These are phyloP conservation scores for Ogataea thermomethanolica DNA, from an alignment of 805 yeast species.

Conservation along the genomic window DNA sequence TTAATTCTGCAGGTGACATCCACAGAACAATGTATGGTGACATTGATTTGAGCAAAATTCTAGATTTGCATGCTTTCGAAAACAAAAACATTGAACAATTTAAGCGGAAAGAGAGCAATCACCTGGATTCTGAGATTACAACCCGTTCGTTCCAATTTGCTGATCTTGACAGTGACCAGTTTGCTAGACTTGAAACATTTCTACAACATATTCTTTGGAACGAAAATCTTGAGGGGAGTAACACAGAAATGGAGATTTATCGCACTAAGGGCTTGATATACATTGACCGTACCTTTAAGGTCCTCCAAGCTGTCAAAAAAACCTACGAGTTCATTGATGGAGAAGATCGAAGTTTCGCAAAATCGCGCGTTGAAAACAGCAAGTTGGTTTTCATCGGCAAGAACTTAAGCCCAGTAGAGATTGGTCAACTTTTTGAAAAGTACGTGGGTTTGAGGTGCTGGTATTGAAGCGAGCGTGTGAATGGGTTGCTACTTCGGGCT, in stretches of 20 bases:
- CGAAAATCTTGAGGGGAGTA: constrained; percentile 33
- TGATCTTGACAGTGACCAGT: constrained; percentile 35
- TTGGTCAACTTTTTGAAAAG: constrained; percentile 5
- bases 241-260: constrained; percentile 57
- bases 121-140: constrained; percentile 51
- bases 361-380: background rate
- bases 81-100: constrained; percentile 27
- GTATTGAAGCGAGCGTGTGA: too few relatives aligned
- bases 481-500: too few relatives aligned
- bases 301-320: constrained; percentile 90
- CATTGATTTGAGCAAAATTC: constrained; percentile 57
- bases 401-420: constrained; percentile 9
- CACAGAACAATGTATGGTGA: constrained; percentile 72
- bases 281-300: constrained; percentile 41
- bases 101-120: constrained; percentile 23
- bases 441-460: background rate
- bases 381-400: constrained; percentile 35
- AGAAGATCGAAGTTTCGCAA: background rate
- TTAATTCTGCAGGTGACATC: constrained; percentile 69
- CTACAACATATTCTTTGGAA: constrained; percentile 81
- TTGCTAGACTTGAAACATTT: constrained; percentile 51
- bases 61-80: constrained; percentile 81
- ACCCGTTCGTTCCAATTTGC: constrained; percentile 51
- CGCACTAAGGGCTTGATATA: constrained; percentile 76
- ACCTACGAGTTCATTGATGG: constrained; percentile 74